Conservation (phyloP, 495 filamentous ascomycete genomes). For the Cetradonia linearis region DNA sequence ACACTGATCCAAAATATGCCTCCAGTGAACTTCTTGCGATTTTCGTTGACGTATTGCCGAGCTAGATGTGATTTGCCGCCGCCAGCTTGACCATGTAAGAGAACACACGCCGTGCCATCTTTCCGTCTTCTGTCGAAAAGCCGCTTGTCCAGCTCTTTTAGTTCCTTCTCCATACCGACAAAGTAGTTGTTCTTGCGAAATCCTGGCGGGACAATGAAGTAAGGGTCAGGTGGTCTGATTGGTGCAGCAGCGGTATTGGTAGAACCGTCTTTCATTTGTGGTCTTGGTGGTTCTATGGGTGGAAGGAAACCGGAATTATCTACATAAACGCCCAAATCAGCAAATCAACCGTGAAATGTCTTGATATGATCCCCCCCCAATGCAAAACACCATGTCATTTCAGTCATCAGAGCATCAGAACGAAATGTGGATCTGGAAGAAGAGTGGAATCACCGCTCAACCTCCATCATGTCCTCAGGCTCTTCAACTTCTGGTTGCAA, state of each 20-base stretch:
- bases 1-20: constrained; percentile 76
- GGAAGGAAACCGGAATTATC: constrained; percentile 25
- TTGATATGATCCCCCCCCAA: background rate
- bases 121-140: constrained; percentile 55
- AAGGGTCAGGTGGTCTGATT: constrained; percentile 19
- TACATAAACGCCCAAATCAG: constrained; percentile 26
- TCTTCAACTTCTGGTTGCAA: constrained; percentile 27
- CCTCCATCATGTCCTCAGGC: constrained; percentile 25
- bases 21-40: constrained; percentile 55
- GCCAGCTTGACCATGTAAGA: constrained; percentile 65
- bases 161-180: constrained; percentile 61
- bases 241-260: constrained; percentile 16
- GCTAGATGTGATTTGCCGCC: constrained; percentile 76
- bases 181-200: constrained; percentile 73
- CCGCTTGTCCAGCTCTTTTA: constrained; percentile 56
- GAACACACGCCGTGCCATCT: constrained; percentile 55
- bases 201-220: constrained; percentile 60
- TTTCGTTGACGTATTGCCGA: constrained; percentile 64
- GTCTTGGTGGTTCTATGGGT: constrained; percentile 14
- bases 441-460: constrained; percentile 18
- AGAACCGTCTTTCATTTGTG: constrained; percentile 17
- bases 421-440: background rate
- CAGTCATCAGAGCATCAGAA: background rate
- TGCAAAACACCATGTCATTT: background rate
- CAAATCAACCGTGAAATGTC: constrained; percentile 4